phyloP scores from a whole-genome alignment of 768 basidiomycete genomes.

The Gloeophyllum trabeum region DNA sequence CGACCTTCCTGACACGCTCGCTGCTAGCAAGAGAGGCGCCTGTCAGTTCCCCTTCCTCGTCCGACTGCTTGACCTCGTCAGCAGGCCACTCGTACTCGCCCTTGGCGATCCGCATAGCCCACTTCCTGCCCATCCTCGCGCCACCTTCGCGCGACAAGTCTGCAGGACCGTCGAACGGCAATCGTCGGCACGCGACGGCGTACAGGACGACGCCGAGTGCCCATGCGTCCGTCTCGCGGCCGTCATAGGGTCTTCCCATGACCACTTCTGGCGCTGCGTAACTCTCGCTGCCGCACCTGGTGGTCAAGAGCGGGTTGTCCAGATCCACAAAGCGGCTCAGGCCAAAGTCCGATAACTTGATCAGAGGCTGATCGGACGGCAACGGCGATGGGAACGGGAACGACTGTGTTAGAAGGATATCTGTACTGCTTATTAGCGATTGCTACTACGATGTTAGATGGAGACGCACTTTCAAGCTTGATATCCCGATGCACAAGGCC shows the following conservation, averaged over 20 bases:
- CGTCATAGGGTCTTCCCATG: slow-evolving; percentile 62
- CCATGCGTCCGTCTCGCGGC: slow-evolving; percentile 81
- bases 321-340: slow-evolving; percentile 75
- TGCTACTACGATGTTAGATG: too few species aligned
- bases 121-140: slow-evolving; percentile 21
- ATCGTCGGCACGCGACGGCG: slow-evolving; percentile 53
- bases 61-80: background rate
- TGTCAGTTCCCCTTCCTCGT: slow-evolving; percentile 11
- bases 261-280: slow-evolving; percentile 79
- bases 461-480: slow-evolving; percentile 64
- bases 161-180: slow-evolving; percentile 66
- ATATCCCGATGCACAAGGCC: slow-evolving; percentile 85
- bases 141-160: too few species aligned
- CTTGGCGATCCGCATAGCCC: slow-evolving; percentile 69
- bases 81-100: slow-evolving; percentile 71
- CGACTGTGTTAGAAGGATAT: slow-evolving; percentile 68
- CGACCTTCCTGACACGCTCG: slow-evolving; percentile 39
- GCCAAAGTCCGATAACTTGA: slow-evolving; percentile 86
- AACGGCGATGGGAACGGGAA: slow-evolving; percentile 23
- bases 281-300: slow-evolving; percentile 81
- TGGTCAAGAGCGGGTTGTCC: slow-evolving; percentile 47
- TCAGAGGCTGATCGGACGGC: slow-evolving; percentile 40
- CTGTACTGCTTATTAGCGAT: slow-evolving; percentile 23
- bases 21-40: slow-evolving; percentile 25
- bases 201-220: slow-evolving; percentile 83